These are phyloP conservation scores for Candida loeiensis DNA, from an alignment of 805 yeast genomes.

Conservation along the genomic window DNA sequence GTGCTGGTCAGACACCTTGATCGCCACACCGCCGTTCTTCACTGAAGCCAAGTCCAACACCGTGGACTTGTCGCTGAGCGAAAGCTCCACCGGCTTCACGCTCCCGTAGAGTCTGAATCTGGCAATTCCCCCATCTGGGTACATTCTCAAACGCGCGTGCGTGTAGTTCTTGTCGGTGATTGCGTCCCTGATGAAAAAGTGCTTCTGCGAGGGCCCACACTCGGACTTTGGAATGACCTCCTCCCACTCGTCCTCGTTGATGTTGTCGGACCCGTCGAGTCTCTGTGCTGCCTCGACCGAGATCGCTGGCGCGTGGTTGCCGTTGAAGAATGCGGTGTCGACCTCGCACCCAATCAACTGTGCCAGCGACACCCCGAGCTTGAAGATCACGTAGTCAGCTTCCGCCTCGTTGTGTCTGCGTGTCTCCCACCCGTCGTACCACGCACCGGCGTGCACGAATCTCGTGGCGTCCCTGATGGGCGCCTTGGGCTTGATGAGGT, in stretches of 20 bases:
- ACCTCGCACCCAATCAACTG: slow-evolving; percentile 77
- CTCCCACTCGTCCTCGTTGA: slow-evolving; percentile 57
- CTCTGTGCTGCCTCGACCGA: slow-evolving; percentile 69
- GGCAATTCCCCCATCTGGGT: slow-evolving; percentile 98
- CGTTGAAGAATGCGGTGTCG: slow-evolving; percentile 91
- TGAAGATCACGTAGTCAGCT: slow-evolving; percentile 83
- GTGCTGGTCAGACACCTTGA: slow-evolving; percentile 84
- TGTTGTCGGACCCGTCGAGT: slow-evolving; percentile 30
- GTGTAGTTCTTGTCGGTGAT: slow-evolving; percentile 66
- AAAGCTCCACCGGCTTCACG: slow-evolving; percentile 52
- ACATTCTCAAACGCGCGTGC: slow-evolving; percentile 83
- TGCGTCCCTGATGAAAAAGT: slow-evolving; percentile 64
- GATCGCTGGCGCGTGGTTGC: slow-evolving; percentile 90
- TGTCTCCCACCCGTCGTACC: slow-evolving; percentile 99
- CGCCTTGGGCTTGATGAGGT: slow-evolving; percentile 73
- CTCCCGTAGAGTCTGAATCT: slow-evolving; percentile 86
- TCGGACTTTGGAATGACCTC: slow-evolving; percentile 62
- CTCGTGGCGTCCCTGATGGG: slow-evolving; percentile 80
- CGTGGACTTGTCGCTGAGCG: slow-evolving; percentile 1
- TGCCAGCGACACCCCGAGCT: slow-evolving; percentile 82
- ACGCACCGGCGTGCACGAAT: slow-evolving; percentile 84
- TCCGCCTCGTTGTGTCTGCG: slow-evolving; percentile 84
- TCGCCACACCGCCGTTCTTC: slow-evolving; percentile 83
- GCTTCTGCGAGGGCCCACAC: slow-evolving; percentile 88
- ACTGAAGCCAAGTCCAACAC: slow-evolving; percentile 75